Base-by-base conservation (phyloP, 2,329 filamentous ascomycete genomes). In the Apiospora arundinis region DNA sequence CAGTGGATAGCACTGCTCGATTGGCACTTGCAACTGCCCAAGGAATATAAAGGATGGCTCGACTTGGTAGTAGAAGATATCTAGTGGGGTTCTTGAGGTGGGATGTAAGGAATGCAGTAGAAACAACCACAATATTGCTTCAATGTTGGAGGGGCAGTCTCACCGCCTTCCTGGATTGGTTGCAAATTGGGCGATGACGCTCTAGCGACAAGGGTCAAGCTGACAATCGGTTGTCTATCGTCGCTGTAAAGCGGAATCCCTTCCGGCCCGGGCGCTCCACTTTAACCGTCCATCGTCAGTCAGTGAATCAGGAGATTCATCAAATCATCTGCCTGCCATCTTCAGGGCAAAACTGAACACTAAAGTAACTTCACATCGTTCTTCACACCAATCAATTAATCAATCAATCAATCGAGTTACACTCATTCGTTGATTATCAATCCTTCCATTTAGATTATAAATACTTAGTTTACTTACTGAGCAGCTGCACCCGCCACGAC, bases 121-220 rank as follows among this genome's bases (percentile, higher is more conserved):
- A 63, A 63, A 40, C 56, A 63, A 40, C n/a, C n/a, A n/a, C 56
- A 63, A 63, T 40, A 63, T 40, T 40, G 9, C 21, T 63, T 32
- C 21, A 63, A 37, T 63, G 32, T 63, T 63, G 56, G 56, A 63
- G 56, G 56, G 56, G 56, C 56, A 63, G 56, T 28, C 56, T 63
- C 56, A 63, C 56, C 56, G 56, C 56, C 56, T 63, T 21, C 56
- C 56, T 18, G 9, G 21, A 63, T 40, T 40, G 56, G 56, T 12
- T 11, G 32, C 21, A 40, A 18, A 40, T 40, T 40, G 32, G 56
- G 56, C 56, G 32, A 63, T 63, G 56, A 63, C 56, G 56, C 56
- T 40, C 18, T n/a, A 5, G 56, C 56, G 32, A 63, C 32, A 63
- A n/a, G 56, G 56, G 37, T 63, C 32, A 40, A 63, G 52, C 52